Percentiles rank a stretch among this genome's conserved stretches.
These are phyloP conservation scores for Acrodontium crateriforme DNA, from an alignment of 2,329 filamentous ascomycete species.

Conservation along the genomic window DNA sequence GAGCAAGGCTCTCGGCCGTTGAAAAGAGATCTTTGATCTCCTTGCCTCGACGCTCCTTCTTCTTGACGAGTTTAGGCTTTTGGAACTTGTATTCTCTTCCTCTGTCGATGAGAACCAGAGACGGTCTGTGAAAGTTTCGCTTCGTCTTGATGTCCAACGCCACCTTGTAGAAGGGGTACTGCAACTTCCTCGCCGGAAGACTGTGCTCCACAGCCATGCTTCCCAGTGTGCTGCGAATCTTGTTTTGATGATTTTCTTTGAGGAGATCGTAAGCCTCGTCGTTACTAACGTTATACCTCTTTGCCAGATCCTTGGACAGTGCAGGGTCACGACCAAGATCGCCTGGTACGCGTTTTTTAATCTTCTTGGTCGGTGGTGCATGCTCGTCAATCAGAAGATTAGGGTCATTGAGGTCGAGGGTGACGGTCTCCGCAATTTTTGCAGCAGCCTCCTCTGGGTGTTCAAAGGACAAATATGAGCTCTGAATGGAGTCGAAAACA, in stretches of 20 bases:
- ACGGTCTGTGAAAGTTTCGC: conserved; percentile 72
- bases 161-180: conserved; percentile 93
- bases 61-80: conserved; percentile 59
- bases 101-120: conserved; percentile 49
- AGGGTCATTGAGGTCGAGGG: conserved; percentile 78
- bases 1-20: conserved; percentile 64
- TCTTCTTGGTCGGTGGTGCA: conserved; percentile 49
- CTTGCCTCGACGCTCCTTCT: conserved; percentile 70
- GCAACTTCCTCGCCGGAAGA: conserved; percentile 76
- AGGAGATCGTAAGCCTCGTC: conserved; percentile 90
- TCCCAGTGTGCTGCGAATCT: conserved; percentile 81
- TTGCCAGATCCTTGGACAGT: conserved; percentile 57
- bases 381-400: conserved; percentile 71
- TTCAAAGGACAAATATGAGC: conserved; percentile 45
- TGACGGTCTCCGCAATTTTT: conserved; percentile 61
- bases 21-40: conserved; percentile 65
- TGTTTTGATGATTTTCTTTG: conserved; percentile 94
- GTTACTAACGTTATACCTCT: conserved; percentile 90
- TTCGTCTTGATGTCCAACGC: conserved; percentile 59
- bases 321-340: conserved; percentile 55
- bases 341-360: conserved; percentile 27
- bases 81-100: conserved; percentile 60
- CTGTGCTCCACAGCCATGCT: conserved; percentile 91
- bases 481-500: conserved; percentile 7
- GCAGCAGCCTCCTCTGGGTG: conserved; percentile 63